A percentile compares a stretch with the other conserved stretches of the same genome.
Evolutionary conservation across 75 land plant genomes (phyloP).

Genomic region (Pinus albicaulis): DNA sequence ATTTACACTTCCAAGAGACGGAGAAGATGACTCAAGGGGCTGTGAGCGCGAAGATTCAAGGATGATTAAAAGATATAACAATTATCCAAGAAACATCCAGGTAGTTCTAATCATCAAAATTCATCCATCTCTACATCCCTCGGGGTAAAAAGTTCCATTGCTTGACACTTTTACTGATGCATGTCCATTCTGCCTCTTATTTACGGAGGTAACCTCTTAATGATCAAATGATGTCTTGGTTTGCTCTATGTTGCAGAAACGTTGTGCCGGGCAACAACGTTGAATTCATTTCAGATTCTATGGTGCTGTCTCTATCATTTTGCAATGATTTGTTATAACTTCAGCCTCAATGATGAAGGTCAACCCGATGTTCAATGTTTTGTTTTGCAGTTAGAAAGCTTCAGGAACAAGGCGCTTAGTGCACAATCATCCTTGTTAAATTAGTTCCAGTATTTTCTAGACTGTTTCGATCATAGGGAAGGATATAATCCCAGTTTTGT

Average conservation of each 20-base stretch:
- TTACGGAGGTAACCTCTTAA: not conserved
- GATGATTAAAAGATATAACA: not conserved
- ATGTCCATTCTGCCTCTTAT: not conserved
- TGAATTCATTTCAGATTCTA: too few relatives aligned
- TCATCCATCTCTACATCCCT: not conserved
- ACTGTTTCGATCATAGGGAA: not conserved
- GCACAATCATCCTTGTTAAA: not conserved
- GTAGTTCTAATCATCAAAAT: not conserved
- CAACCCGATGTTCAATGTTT: not conserved
- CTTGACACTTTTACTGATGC: not conserved
- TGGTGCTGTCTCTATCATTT: not conserved
- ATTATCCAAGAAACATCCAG: conserved; percentile 2
- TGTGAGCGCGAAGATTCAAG: conserved; percentile 8
- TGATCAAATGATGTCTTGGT: not conserved
- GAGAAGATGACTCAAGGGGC: conserved; percentile 25
- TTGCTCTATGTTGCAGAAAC: too few relatives aligned
- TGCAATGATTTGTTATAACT: not conserved
- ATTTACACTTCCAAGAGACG: conserved; percentile 40
- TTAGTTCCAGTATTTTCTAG: not conserved
- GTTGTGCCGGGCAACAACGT: too few relatives aligned
- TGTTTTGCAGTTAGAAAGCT: not conserved
- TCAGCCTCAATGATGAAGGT: not conserved
- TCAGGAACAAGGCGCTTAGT: not conserved
- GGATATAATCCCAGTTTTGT: conserved; percentile 4
- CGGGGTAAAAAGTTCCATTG: not conserved